Evolutionary conservation across 352 stramenopile genomes (phyloP), one percentile per base, ranked within the genome.

Genomic region (Phytophthora lateralis): DNA sequence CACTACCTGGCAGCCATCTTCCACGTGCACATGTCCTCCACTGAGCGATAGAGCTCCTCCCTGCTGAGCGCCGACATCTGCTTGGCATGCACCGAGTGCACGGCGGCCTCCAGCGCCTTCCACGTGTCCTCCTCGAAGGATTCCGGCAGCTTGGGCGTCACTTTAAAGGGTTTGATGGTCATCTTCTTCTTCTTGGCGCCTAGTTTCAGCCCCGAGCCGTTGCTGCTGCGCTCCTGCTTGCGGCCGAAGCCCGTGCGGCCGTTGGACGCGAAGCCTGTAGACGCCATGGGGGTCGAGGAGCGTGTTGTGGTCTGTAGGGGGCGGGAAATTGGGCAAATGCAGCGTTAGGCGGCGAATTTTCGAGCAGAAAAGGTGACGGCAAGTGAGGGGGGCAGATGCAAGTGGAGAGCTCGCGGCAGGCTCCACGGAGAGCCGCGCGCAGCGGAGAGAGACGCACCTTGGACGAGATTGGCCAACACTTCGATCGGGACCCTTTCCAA

Each of bases 21-120:
- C 82, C 96, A 96, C 43, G 93, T 95, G 80, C 93, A 98, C 58
- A 98, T 76, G 58, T 97, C 92, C 63, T 95, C 88, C 8, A 94
- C 87, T 0, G 80, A 77, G 56, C 86, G 80, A 42, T 95, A 96
- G 8, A 96, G 76, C 60, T 96, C 88, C 63, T 96, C 85, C 39
- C 86, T 69, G 26, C 81, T 92, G 7, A 90, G 71, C 26, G 71
- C 51, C 20, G 82, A 85, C 34, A 80, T 73, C 54, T 91, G 66
- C 56, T 95, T 93, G 35, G 51, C 67, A 38, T 93, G 77, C 38
- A 96, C 80, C 0, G 79, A 78, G 14, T 73, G 48, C 18, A 96
- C 75, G 17, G 86, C 85, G 4, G 77, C 69, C 44, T 89, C 62
- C 17, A 96, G 79, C 56, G 78, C 86, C 24, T 60, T 71, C 88